A percentile compares a stretch with the other conserved stretches of the same genome.
Evolutionary conservation across 805 yeast genomes (phyloP).

Genomic region (Saturnispora gosingensis): DNA sequence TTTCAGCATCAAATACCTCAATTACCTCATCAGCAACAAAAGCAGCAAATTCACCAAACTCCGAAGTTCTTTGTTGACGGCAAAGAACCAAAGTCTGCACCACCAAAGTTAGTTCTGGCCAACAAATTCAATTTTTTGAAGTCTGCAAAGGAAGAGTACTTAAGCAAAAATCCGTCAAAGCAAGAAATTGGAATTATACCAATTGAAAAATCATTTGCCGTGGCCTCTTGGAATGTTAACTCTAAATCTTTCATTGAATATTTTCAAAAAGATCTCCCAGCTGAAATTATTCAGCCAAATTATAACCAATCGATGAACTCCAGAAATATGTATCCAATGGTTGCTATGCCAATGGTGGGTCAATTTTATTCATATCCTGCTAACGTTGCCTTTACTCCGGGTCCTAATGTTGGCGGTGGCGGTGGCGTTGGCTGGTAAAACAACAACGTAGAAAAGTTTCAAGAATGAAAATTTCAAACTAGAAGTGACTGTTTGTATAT

Average conservation of each 20-base stretch:
- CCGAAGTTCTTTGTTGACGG: not conserved
- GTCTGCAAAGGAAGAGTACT: constrained; percentile 33
- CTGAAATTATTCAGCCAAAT: not conserved
- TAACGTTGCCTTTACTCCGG: not conserved
- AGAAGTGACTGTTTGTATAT: not conserved
- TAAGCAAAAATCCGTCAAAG: constrained; percentile 15
- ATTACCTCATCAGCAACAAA: constrained; percentile 7
- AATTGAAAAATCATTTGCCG: constrained; percentile 52
- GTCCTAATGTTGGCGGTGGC: not conserved
- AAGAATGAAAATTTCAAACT: constrained; percentile 1
- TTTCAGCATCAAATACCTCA: constrained; percentile 2
- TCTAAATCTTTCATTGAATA: constrained; percentile 39
- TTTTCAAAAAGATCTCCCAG: constrained; percentile 22
- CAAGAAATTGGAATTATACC: constrained; percentile 26
- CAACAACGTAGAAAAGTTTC: not conserved
- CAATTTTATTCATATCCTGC: not conserved
- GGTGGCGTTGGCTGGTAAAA: not conserved
- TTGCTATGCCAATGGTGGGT: constrained; percentile 1
- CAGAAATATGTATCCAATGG: constrained; percentile 1
- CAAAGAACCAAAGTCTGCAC: constrained; percentile 8
- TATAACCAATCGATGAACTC: not conserved
- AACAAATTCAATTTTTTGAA: constrained; percentile 44
- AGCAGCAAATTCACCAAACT: not conserved
- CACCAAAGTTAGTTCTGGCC: constrained; percentile 24
- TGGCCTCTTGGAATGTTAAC: constrained; percentile 18